These are phyloP conservation scores for Pyrenochaeta sp. DNA, from an alignment of 2,329 filamentous ascomycete species.

Conservation along the genomic window DNA sequence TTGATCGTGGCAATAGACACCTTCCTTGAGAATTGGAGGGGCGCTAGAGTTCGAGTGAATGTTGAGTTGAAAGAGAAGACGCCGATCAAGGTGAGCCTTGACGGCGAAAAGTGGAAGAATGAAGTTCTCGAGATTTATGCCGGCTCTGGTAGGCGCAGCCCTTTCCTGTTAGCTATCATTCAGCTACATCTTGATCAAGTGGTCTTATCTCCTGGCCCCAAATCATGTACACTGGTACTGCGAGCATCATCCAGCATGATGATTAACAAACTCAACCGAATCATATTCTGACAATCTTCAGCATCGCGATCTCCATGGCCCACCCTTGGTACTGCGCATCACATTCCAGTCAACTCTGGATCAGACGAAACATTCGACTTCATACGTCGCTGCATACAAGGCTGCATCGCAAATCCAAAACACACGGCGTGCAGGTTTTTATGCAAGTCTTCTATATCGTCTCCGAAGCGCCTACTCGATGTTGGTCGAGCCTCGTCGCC, in stretches of 20 bases:
- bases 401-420: slow-evolving; percentile 42
- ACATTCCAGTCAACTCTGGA: slow-evolving; percentile 39
- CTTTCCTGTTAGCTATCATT: neutral
- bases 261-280: neutral
- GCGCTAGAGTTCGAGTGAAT: slow-evolving; percentile 24
- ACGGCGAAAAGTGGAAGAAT: slow-evolving; percentile 31
- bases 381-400: slow-evolving; percentile 41
- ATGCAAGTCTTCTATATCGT: slow-evolving; percentile 23
- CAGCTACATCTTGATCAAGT: neutral
- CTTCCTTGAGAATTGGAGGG: slow-evolving; percentile 39
- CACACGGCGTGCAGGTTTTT: slow-evolving; percentile 35
- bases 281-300: slow-evolving; percentile 18
- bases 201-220: too few species aligned
- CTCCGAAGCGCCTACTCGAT: slow-evolving; percentile 42
- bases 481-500: slow-evolving; percentile 39
- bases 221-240: too few species aligned
- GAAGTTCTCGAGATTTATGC: slow-evolving; percentile 40
- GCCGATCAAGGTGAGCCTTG: slow-evolving; percentile 34
- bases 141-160: slow-evolving; percentile 31
- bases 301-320: slow-evolving; percentile 42
- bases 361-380: slow-evolving; percentile 46
- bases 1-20: slow-evolving; percentile 38
- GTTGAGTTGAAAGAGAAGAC: slow-evolving; percentile 38
- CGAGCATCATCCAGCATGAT: too few species aligned
- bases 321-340: slow-evolving; percentile 38